Evolutionary conservation across 2,329 filamentous ascomycete genomes (phyloP).

Genomic region (Penicillium frequentans): DNA sequence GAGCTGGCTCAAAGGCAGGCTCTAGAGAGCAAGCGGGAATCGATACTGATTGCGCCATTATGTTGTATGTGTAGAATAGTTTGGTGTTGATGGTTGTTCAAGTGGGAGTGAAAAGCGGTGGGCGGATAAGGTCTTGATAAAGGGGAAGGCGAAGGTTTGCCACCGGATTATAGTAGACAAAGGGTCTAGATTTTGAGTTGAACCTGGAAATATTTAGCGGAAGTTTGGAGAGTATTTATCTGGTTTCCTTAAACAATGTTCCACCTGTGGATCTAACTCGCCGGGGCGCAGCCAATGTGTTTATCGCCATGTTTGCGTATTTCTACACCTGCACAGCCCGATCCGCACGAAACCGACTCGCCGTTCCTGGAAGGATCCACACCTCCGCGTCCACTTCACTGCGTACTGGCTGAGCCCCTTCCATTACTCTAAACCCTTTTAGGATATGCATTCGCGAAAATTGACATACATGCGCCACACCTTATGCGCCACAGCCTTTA

Average conservation of each 20-base stretch:
- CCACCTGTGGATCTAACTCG: not conserved
- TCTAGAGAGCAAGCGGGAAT: slow-evolving; percentile 21
- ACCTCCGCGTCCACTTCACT: not conserved
- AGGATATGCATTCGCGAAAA: not conserved
- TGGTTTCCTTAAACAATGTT: not conserved
- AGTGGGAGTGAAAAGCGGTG: not conserved
- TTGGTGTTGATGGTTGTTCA: not conserved
- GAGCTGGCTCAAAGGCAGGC: slow-evolving; percentile 22
- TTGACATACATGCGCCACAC: not conserved
- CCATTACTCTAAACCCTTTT: not conserved
- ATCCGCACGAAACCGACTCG: not conserved
- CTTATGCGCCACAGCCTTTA: not conserved
- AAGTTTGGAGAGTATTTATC: not conserved
- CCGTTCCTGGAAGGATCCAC: not conserved
- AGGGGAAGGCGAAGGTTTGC: slow-evolving; percentile 8
- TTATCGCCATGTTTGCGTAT: not conserved
- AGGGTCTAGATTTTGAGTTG: slow-evolving; percentile 2
- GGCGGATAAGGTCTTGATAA: slow-evolving; percentile 16
- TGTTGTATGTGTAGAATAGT: slow-evolving; percentile 4
- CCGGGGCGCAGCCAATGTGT: not conserved
- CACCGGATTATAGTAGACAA: slow-evolving; percentile 14
- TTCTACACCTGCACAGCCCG: slow-evolving; percentile 1
- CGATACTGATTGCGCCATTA: slow-evolving; percentile 23
- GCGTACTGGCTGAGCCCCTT: not conserved
- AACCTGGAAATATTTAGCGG: not conserved